Base-by-base conservation (phyloP, 331 rosid species). In the Rhamnella rubrinervis region DNA sequence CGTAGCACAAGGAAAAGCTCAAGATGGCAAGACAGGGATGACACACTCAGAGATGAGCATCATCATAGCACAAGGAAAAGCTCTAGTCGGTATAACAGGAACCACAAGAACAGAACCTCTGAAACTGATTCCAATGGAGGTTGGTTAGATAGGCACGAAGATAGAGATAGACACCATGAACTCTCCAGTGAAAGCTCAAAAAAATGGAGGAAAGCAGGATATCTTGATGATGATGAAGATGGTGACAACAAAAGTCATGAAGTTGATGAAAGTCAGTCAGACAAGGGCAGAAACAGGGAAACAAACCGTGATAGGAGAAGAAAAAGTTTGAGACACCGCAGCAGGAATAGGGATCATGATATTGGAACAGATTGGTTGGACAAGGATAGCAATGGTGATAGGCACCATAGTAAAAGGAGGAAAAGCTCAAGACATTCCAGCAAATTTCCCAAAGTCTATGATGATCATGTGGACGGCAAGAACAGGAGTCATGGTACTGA, bases 311-410 rank as follows among this genome's bases (percentile, higher is more conserved):
- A 37, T 59, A 46, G 63, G 55, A 71, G 62, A 68, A 83, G 74
- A 63, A 73, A 65, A 71, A 74, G 75, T 40, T 75, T 85, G 65
- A 78, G 83, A 76, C 77, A 73, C 70, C 63, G 8, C 59, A 59
- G 62, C 39, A 74, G 64, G 60, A 50, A 71, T 59, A 63, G 51
- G 50, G 61, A 65, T 53, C 83, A 50, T 57, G 79, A 77, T 53
- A 62, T 77, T 60, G 84, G 83, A 72, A 75, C 78, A 70, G 82
- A 62, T 23, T 39, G 52, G 75, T 71, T 50, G n/a, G 46, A 64
- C 61, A 58, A 55, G 60, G 79, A 74, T 71, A 61, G 23, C 26
- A 14, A 53, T 28, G 63, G 59, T 52, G 61, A 66, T 28, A 78
- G 58, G 35, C 49, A 67, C 71, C 8, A 7, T 56, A 9, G 58